Percentiles rank a stretch among this genome's conserved stretches.
Evolutionary conservation across 2,329 filamentous ascomycete species (phyloP).

Genomic region (Eutypella sp.): DNA sequence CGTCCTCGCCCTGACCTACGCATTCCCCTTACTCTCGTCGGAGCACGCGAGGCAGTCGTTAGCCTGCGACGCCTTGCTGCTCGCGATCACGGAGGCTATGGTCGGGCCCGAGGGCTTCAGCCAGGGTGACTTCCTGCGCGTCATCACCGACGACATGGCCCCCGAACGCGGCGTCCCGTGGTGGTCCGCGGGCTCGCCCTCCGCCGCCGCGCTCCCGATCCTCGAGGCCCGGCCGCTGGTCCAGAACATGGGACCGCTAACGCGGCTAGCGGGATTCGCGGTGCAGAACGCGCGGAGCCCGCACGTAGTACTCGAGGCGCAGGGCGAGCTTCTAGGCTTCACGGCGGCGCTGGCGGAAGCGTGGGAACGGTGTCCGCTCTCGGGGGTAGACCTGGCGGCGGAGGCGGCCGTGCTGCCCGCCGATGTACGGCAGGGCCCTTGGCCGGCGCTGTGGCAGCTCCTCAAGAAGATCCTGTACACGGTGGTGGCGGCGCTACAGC

Average conservation of each 20-base stretch:
- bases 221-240: constrained; percentile 59
- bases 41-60: constrained; percentile 53
- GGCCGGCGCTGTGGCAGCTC: constrained; percentile 69
- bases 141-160: constrained; percentile 62
- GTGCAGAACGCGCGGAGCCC: constrained; percentile 50
- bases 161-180: constrained; percentile 60
- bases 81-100: constrained; percentile 62
- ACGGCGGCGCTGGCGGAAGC: constrained; percentile 60
- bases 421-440: constrained; percentile 61
- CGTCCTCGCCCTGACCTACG: constrained; percentile 69
- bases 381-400: constrained; percentile 63
- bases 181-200: constrained; percentile 63
- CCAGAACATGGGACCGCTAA: constrained; percentile 61
- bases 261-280: constrained; percentile 60
- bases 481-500: constrained; percentile 67
- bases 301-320: constrained; percentile 40
- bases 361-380: constrained; percentile 72
- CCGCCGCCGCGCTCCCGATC: constrained; percentile 53
- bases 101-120: constrained; percentile 70
- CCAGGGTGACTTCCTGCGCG: constrained; percentile 68
- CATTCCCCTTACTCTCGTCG: constrained; percentile 66
- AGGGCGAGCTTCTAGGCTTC: constrained; percentile 64
- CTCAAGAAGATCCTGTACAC: constrained; percentile 73
- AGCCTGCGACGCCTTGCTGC: constrained; percentile 65
- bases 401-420: constrained; percentile 59